Evolutionary conservation across 2,329 filamentous ascomycete genomes (phyloP).

Genomic region (Pseudocercospora macadamiae): DNA sequence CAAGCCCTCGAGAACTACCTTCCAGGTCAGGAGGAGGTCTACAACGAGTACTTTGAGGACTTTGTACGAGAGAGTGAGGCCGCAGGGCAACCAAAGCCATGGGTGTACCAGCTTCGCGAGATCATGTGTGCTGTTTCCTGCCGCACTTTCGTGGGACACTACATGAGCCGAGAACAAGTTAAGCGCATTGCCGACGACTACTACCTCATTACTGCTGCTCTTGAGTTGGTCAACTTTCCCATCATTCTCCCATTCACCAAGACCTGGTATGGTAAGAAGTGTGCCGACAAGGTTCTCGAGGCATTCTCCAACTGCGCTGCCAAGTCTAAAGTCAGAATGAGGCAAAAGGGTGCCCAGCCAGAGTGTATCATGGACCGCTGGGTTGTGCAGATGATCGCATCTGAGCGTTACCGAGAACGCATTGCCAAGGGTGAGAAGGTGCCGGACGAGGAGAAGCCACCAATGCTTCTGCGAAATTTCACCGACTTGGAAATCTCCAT

Average conservation of each 20-base stretch:
- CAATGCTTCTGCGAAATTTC: constrained; percentile 84
- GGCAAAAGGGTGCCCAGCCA: constrained; percentile 79
- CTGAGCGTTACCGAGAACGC: constrained; percentile 77
- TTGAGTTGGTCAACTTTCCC: constrained; percentile 97
- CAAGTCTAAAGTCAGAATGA: constrained; percentile 81
- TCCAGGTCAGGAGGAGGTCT: constrained; percentile 89
- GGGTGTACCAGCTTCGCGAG: constrained; percentile 91
- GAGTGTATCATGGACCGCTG: constrained; percentile 96
- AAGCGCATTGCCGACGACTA: constrained; percentile 97
- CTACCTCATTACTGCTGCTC: constrained; percentile 91
- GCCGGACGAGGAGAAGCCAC: constrained; percentile 76
- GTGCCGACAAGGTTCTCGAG: constrained; percentile 84
- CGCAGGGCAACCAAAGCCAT: constrained; percentile 75
- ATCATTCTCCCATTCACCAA: constrained; percentile 94
- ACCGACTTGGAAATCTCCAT: constrained; percentile 88
- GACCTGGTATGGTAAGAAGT: constrained; percentile 97
- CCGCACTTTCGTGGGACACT: constrained; percentile 95
- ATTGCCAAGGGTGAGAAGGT: constrained; percentile 70
- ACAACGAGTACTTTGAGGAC: constrained; percentile 79
- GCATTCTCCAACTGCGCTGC: constrained; percentile 91
- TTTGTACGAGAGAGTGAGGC: constrained; percentile 74
- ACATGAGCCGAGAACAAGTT: constrained; percentile 85
- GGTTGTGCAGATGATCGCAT: constrained; percentile 86
- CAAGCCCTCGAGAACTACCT: constrained; percentile 85
- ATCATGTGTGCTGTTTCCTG: constrained; percentile 93